Base-by-base conservation (phyloP, 257 asterid genomes). In the Petunia secreta region DNA sequence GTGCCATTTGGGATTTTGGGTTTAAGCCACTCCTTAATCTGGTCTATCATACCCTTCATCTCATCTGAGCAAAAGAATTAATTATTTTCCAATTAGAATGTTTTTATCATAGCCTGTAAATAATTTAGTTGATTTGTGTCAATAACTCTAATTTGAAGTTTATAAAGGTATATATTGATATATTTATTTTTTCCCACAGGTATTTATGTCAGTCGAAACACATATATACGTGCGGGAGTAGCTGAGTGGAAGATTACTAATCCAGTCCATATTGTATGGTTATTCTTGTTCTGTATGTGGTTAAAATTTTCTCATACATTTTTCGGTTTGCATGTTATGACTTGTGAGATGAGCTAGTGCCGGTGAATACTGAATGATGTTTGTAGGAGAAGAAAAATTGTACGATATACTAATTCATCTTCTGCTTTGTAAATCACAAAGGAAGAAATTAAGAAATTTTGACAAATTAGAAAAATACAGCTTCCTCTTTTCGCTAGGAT, bases 171-270 rank as follows among this genome's bases (percentile, higher is more conserved):
- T 7, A 15, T 43, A 34, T 50, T 50, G 2, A 48, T 50, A 25
- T 25, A 25, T 34, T 55, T 48, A 11, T 1, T 67, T 67, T 84
- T 75, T 80, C 85, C 80, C 68, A 54, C 88, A 93, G 99, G 96
- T 81, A 86, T 95, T 6, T 95, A 95, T 80, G 97, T 95, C 65
- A 95, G 99, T 78, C 90, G 98, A 87, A 95, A 95, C 85, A 95
- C 99, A 81, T 95, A 92, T 79, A 95, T 93, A 77, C 98, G 95
- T 85, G 91, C 96, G 78, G 98, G 99, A 83, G 80, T 88, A 86
- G 98, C 97, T 40, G 97, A 93, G 86, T 93, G 97, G 99, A 93
- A 87, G 87, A 90, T 84, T 90, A 82, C 94, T 59, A 93, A 93
- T 85, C 97, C 99, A 43, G 98, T 95, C 82, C 98, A 95, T 87